A percentile compares a stretch with the other conserved stretches of the same genome.
These are phyloP conservation scores for Gonium pectorale DNA, from an alignment of 139 green algal genomes.

Conservation along the genomic window DNA sequence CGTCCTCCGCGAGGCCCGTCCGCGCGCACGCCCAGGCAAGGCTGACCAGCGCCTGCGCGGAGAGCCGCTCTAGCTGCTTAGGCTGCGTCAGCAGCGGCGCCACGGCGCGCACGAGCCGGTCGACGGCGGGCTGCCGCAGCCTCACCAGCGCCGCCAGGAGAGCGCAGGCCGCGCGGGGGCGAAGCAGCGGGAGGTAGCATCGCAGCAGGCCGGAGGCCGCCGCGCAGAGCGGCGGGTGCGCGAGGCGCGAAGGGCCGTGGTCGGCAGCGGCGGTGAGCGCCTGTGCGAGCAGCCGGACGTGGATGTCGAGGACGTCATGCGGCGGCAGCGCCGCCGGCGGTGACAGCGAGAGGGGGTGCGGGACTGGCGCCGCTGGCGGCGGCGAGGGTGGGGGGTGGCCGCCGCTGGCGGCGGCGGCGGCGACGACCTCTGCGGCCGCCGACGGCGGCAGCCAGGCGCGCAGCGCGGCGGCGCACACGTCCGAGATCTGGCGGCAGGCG, in stretches of 20 bases:
- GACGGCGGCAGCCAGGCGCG: not conserved
- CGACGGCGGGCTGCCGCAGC: not conserved
- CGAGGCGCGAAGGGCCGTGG: not conserved
- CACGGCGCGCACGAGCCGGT: slow-evolving; percentile 8
- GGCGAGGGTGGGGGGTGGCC: not conserved
- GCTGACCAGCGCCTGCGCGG: not conserved
- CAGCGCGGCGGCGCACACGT: not conserved
- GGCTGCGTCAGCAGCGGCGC: slow-evolving; percentile 23
- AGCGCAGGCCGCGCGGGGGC: not conserved
- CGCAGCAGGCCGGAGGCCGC: slow-evolving; percentile 22
- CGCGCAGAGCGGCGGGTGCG: not conserved
- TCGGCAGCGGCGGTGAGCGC: not conserved
- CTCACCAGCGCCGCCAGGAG: slow-evolving; percentile 8
- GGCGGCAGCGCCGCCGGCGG: not conserved
- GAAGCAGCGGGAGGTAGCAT: not conserved
- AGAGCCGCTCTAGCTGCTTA: not conserved
- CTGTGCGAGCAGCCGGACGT: slow-evolving; percentile 9
- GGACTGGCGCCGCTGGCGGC: not conserved
- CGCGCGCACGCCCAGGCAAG: slow-evolving; percentile 25
- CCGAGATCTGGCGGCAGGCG: not conserved
- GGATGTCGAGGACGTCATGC: not conserved
- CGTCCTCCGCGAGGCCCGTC: not conserved
- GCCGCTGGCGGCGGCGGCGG: not conserved
- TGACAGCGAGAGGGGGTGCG: not conserved
- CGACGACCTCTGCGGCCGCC: not conserved